Evolutionary conservation across 1,284 basidiomycete species (phyloP).

Genomic region (Quambalaria eucalypti): DNA sequence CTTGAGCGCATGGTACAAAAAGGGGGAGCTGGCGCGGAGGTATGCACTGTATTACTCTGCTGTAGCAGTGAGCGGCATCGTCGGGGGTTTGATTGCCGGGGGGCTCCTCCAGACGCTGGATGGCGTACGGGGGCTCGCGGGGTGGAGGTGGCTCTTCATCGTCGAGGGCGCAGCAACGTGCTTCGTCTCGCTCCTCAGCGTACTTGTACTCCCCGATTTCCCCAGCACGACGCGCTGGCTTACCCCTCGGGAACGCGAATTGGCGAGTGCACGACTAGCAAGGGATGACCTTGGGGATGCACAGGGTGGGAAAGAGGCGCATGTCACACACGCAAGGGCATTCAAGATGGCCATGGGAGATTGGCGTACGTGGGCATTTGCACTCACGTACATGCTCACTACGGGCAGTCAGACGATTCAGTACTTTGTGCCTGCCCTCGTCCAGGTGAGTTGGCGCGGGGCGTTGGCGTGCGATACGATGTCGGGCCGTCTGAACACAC

Average conservation of each 20-base stretch:
- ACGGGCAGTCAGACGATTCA: constrained; percentile 24
- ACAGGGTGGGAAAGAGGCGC: constrained; percentile 9
- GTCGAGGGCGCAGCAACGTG: constrained; percentile 14
- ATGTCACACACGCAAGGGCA: constrained; percentile 45
- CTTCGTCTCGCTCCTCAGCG: constrained; percentile 7
- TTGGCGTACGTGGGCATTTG: constrained; percentile 46
- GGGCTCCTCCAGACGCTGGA: constrained; percentile 4
- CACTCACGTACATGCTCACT: constrained; percentile 47
- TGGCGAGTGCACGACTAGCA: constrained; percentile 10
- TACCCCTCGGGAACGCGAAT: constrained; percentile 9
- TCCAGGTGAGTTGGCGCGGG: no score
- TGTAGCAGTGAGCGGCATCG: constrained; percentile 18
- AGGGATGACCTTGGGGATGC: constrained; percentile 6
- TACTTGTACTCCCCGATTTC: constrained; percentile 16
- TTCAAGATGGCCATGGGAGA: constrained; percentile 47
- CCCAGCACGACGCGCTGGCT: constrained; percentile 16
- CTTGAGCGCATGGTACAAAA: constrained; percentile 47
- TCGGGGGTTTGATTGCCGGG: constrained; percentile 11
- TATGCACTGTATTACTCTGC: constrained; percentile 51
- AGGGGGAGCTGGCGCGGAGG: constrained; percentile 49
- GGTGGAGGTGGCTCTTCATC: constrained; percentile 20
- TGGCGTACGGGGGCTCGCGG: constrained; percentile 1
- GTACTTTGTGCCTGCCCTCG: constrained; percentile 34
- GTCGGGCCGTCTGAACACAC: no score
- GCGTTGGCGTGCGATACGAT: no score